A percentile compares a stretch with the other conserved stretches of the same genome.
Evolutionary conservation across 495 filamentous ascomycete genomes (phyloP).

Genomic region (Penicillium odoratum): DNA sequence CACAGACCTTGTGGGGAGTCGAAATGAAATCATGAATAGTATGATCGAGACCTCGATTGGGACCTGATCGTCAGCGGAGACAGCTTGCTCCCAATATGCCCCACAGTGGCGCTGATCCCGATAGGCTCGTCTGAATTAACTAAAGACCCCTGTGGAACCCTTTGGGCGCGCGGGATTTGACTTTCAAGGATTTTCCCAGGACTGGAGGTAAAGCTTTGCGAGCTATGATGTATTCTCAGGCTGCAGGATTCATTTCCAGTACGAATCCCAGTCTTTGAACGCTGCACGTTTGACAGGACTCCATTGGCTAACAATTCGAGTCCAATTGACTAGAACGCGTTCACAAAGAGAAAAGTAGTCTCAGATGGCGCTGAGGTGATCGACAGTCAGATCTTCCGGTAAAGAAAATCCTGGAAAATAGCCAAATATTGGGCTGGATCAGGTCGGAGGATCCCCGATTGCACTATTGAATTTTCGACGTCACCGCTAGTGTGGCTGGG

Average conservation of each 20-base stretch:
- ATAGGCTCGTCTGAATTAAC: constrained; percentile 20
- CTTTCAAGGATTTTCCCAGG: constrained; percentile 3
- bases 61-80: constrained; percentile 15
- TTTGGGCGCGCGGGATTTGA: constrained; percentile 10
- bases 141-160: constrained; percentile 3
- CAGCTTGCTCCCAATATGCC: constrained; percentile 1
- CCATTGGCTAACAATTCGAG: neutral
- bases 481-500: constrained; percentile 22
- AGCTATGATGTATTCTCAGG: neutral
- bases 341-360: neutral
- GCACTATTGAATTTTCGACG: constrained; percentile 24
- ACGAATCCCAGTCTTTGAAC: neutral
- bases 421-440: constrained; percentile 12
- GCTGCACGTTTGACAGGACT: neutral
- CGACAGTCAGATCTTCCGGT: constrained; percentile 3
- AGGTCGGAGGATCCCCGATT: constrained; percentile 8
- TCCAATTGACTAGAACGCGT: neutral
- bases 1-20: neutral
- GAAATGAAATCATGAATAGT: constrained; percentile 1
- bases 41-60: constrained; percentile 21
- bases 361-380: constrained; percentile 11
- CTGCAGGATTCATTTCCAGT: neutral
- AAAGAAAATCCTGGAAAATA: neutral
- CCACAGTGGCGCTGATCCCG: constrained; percentile 4
- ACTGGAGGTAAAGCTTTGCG: neutral